Base-by-base conservation (phyloP, 2,329 filamentous ascomycete species). In the Venturia aucupariae region DNA sequence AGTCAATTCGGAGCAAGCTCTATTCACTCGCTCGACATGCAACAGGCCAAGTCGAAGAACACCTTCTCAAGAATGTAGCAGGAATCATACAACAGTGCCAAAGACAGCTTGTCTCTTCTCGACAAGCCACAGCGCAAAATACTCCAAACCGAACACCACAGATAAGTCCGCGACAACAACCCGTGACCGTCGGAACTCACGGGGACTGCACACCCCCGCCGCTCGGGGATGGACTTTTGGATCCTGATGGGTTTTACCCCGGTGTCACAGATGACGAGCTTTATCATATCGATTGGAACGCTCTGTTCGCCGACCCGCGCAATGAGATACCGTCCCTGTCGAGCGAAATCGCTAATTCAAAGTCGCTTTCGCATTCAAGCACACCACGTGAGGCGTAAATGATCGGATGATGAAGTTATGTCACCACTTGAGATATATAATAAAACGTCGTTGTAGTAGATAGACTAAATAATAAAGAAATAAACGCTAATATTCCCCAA, bases 1-100 rank as follows among this genome's bases (percentile, higher is more conserved):
- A 70, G 0, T 67, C 71, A 1, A 70, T 77, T 24, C 71, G 72
- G 15, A 67, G 68, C 3, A 70, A 72, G n/a, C 70, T 79, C 8
- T 65, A 70, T 39, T 38, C 64, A 0, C 69, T 70, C 10, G 71
- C 71, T 10, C 68, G 68, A 41, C 68, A 65, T 15, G 65, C 70
- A 39, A 64, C 69, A 0, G 68, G 66, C 3, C 67, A 68, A 6
- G 66, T 69, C 17, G 70, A 73, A 64, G 70, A 72, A 63, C 65
- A 70, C 17, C 66, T 73, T 4, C 68, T 73, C 19, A 66, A 67
- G 15, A 69, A 68, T 30, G 71, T 73, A 1, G 72, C 72, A 6
- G 55, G 64, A 0, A 73, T 73, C 6, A 70, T 73, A 24, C 70
- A 68, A 15, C 62, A 69, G 38, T 73, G 71, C 66, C 71, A 73